Base-by-base conservation (phyloP, 139 green algal genomes). In the Edaphochlamys debaryana region DNA sequence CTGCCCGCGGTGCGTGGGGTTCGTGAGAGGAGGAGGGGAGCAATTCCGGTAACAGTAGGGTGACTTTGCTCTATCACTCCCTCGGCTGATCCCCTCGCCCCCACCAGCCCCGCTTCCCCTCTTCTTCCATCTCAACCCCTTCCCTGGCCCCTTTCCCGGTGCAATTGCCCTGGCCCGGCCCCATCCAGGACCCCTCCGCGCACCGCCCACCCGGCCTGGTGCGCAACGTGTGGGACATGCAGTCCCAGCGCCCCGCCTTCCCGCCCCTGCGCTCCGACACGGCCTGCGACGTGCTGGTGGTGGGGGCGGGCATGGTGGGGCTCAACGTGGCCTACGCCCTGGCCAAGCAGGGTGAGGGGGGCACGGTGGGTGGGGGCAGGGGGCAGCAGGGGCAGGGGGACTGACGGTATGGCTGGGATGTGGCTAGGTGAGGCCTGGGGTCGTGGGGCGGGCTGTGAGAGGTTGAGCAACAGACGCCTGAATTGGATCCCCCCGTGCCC, bases 231-330 rank as follows among this genome's bases (percentile, higher is more conserved):
- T 83, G 77, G 77, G 23, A 19, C 6, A 36, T 41, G 77, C 40
- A 83, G 63, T 7, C 1, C 1, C 63, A 75, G 76, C 42, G n/a
- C 3, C 42, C 32, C 41, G 42, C 76, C 63, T 82, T 45, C 32
- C 32, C 63, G 3, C 32, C 23, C 4, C 76, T 83, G 32, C 4
- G 1, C 2, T 37, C 63, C 1, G 13, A 50, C 60, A 81, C 63
- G n/a, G 7, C 23, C 32, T 73, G 63, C 48, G 82, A 87, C 36
- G 82, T 87, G 73, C 72, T 87, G 50, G 60, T 87, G 50, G 66
- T 87, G 66, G 82, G 82, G 19, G 82, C 73, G 22, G 82, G 82
- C 73, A 73, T 87, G 37, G 73, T 42, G 54, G 82, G 82, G 36
- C 82, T 87, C 11, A 67, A 67, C 66, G 74, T 67, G n/a, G 82